Percentiles rank a stretch among this genome's conserved stretches.
Evolutionary conservation across 495 filamentous ascomycete species (phyloP).

Genomic region (Penicillium salamii): DNA sequence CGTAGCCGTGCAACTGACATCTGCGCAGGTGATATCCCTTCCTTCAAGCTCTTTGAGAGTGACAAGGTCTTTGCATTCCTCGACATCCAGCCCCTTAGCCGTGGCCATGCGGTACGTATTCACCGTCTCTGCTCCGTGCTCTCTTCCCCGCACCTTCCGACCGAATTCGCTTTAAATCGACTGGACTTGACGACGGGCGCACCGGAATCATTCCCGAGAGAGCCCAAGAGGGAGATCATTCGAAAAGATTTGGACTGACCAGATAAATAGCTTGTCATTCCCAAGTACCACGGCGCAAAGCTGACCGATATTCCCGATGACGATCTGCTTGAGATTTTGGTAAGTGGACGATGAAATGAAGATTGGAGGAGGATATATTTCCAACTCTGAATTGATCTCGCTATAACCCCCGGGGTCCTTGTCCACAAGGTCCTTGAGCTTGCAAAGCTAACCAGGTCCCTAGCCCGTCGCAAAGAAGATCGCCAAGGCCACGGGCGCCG

Average conservation of each 20-base stretch:
- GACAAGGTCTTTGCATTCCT: slow-evolving; percentile 95
- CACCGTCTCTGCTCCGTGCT: not conserved
- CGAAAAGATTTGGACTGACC: slow-evolving; percentile 8
- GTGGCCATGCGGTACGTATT: slow-evolving; percentile 71
- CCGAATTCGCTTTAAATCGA: not conserved
- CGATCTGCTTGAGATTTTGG: slow-evolving; percentile 75
- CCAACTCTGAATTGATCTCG: not conserved
- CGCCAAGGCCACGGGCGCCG: slow-evolving; percentile 68
- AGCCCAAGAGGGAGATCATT: too few species aligned
- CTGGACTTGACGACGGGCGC: too few species aligned
- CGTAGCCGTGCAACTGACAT: not conserved
- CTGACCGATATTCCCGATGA: slow-evolving; percentile 94
- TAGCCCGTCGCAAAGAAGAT: slow-evolving; percentile 88
- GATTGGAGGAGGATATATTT: not conserved
- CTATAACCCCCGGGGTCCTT: not conserved
- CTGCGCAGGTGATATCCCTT: slow-evolving; percentile 80
- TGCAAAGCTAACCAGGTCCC: slow-evolving; percentile 7
- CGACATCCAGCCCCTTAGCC: slow-evolving; percentile 85
- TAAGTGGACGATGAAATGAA: slow-evolving; percentile 35
- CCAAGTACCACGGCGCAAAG: slow-evolving; percentile 92
- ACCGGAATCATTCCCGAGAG: not conserved
- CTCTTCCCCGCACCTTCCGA: slow-evolving; percentile 21
- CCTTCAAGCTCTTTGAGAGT: slow-evolving; percentile 90
- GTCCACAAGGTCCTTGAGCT: slow-evolving; percentile 20
- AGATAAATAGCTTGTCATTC: slow-evolving; percentile 77